Conservation (phyloP, 139 green algal genomes). For the Chlorella sp. region DNA sequence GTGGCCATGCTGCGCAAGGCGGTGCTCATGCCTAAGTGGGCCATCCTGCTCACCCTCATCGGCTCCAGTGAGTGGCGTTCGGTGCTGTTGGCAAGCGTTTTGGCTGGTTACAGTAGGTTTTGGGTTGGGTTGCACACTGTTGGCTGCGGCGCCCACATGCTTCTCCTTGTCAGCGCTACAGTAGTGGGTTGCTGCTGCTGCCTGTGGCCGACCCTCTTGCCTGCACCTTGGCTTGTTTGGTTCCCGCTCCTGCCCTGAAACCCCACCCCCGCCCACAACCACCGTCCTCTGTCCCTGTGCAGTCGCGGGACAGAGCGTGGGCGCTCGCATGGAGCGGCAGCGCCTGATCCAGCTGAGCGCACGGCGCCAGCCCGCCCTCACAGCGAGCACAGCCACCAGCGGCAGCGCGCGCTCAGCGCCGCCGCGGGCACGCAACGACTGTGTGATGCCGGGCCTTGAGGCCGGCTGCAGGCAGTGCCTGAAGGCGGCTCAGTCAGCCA, state of each 20-base stretch:
- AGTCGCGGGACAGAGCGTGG: conserved; percentile 74
- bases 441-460: not conserved
- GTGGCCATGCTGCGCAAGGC: conserved; percentile 91
- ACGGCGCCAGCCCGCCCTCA: too few relatives aligned
- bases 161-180: too few relatives aligned
- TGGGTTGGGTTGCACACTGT: too few relatives aligned
- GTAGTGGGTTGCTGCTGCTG: too few relatives aligned
- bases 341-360: conserved; percentile 37
- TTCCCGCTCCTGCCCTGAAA: too few relatives aligned
- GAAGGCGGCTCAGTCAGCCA: conserved; percentile 1
- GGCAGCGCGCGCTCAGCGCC: not conserved
- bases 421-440: not conserved
- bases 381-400: too few relatives aligned
- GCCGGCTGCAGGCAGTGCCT: conserved; percentile 8
- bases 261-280: too few relatives aligned
- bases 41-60: conserved; percentile 80
- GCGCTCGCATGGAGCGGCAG: conserved; percentile 63
- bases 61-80: conserved; percentile 44
- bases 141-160: too few relatives aligned
- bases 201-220: too few relatives aligned
- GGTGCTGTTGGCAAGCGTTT: too few relatives aligned
- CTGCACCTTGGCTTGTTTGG: too few relatives aligned
- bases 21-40: conserved; percentile 84
- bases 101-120: too few relatives aligned
- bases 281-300: not conserved